phyloP scores from a whole-genome alignment of 306 rosid species.

The Macrotyloma uniflorum region DNA sequence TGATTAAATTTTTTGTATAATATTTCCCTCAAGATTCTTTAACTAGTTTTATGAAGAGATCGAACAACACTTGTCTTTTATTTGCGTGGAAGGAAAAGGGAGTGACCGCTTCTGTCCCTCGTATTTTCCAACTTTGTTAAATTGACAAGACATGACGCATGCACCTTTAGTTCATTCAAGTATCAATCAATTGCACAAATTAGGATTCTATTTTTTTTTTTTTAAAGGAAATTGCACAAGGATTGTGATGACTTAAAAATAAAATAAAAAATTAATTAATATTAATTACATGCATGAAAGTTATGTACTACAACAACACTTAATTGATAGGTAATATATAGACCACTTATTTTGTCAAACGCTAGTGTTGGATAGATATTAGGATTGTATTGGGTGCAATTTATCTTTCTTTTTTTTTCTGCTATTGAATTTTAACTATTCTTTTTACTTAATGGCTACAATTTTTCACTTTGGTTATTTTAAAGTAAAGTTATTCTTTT shows the following conservation, averaged over 20 bases:
- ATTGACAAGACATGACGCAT: not conserved
- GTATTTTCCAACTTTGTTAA: conserved; percentile 3
- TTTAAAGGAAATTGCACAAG: no score
- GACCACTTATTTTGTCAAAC: no score
- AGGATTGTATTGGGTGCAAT: no score
- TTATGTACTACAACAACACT: no score
- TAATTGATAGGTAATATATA: no score
- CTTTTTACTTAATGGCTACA: not conserved
- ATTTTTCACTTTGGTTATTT: not conserved
- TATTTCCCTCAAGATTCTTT: not conserved
- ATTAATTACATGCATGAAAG: no score
- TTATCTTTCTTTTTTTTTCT: no score
- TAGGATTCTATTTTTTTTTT: no score
- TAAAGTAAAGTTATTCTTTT: not conserved
- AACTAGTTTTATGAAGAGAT: not conserved
- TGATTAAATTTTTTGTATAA: not conserved
- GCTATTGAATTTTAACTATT: no score
- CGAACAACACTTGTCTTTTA: not conserved
- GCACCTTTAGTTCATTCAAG: not conserved
- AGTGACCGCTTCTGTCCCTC: not conserved
- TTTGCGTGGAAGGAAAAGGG: conserved; percentile 29
- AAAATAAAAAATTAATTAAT: no score
- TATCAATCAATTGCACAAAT: not conserved
- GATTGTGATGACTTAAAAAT: not conserved
- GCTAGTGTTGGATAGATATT: no score